phyloP scores from a whole-genome alignment of 371 early-diverging fungal species.

The Haplosporangium sp. region DNA sequence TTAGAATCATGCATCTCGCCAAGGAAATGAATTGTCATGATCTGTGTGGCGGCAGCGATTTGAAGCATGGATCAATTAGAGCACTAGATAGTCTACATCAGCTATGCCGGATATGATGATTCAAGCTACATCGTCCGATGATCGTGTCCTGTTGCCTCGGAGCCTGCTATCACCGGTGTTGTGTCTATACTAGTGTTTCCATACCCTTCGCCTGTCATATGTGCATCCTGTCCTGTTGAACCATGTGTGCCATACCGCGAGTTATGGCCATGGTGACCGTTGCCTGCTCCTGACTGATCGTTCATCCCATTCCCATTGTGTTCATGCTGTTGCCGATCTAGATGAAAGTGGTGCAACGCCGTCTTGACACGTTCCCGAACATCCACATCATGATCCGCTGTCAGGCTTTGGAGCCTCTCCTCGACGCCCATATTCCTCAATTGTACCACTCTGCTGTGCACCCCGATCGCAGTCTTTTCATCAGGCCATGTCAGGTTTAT shows the following conservation, averaged over 20 bases:
- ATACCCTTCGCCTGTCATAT: neutral
- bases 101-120: too few relatives aligned
- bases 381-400: slow-evolving; percentile 70
- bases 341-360: slow-evolving; percentile 69
- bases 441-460: slow-evolving; percentile 55
- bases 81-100: too few relatives aligned
- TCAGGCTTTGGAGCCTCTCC: slow-evolving; percentile 63
- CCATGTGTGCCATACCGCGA: neutral
- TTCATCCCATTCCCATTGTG: slow-evolving; percentile 1
- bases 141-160: neutral
- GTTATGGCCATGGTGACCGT: neutral
- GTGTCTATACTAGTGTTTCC: neutral
- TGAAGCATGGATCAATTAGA: too few relatives aligned
- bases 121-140: too few relatives aligned
- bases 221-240: neutral
- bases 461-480: slow-evolving; percentile 57
- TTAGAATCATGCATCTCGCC: too few relatives aligned
- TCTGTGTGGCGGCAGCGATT: too few relatives aligned
- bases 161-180: neutral
- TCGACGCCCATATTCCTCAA: slow-evolving; percentile 71
- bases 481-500: slow-evolving; percentile 88
- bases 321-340: slow-evolving; percentile 34
- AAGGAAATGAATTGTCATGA: too few relatives aligned
- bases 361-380: slow-evolving; percentile 82
- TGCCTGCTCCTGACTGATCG: slow-evolving; percentile 7